Base-by-base conservation (phyloP, 2,329 filamentous ascomycete genomes). In the Pseudodiploospora longispora region DNA sequence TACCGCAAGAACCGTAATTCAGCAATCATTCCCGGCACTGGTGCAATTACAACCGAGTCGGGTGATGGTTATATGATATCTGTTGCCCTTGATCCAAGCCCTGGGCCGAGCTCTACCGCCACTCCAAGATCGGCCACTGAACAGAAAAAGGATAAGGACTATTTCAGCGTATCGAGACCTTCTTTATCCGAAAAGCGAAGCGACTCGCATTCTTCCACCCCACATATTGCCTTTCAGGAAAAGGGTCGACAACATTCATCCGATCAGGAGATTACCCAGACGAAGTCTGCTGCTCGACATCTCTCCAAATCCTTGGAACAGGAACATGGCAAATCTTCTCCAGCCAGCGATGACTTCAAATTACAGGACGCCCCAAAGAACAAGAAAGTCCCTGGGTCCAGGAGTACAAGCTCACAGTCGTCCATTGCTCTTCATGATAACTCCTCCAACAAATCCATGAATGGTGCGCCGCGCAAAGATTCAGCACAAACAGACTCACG, bases 141-240 rank as follows among this genome's bases (percentile, higher is more conserved):
- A 38, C 74, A 70, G 58, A 66, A 64, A 43, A 72, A 69, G 50
- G 72, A 78, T 27, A 76, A 71, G 49, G 82, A 85, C 51, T 83
- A 83, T 52, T 83, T 83, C 56, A 68, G 62, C 41, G 55, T 65
- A 49, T 66, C 31, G 74, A 71, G 58, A 58, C 42, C 64, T n/a
- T 53, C 62, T 3, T 52, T 65, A 10, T 51, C 63, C 3, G 71
- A 77, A 41, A 73, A 65, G 52, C 71, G 70, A 39, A 58, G 56
- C 10, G 74, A 75, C 36, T 75, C 74, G 1, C 68, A 70, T 44
- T 61, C 68, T 47, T 76, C 81, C 2, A 89, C 87, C 10, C 87
- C 89, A n/a, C 89, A 95, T 57, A 95, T 95, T 55, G 85, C 88
- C 27, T 94, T 89, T 60, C 88, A 95, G 61, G 87, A 95, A 56